Evolutionary conservation across 805 yeast species (phyloP).

Genomic region (Ogataea salicorniae): DNA sequence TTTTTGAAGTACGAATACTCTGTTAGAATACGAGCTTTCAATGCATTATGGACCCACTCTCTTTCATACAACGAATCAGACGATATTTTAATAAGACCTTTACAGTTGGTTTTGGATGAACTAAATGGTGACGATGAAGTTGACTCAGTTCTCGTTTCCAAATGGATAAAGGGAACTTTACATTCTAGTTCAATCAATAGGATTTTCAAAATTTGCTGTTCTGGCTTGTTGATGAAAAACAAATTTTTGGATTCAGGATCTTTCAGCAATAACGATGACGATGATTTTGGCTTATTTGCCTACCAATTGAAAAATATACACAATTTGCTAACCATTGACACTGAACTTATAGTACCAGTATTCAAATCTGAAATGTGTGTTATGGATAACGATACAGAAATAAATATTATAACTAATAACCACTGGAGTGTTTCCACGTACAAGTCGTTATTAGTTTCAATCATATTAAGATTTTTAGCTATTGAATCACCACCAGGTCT

Average conservation of each 20-base stretch:
- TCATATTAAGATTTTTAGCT: constrained; percentile 43
- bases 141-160: constrained; percentile 36
- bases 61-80: constrained; percentile 43
- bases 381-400: constrained; percentile 40
- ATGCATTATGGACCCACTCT: constrained; percentile 72
- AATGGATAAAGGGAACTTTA: constrained; percentile 44
- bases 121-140: constrained; percentile 40
- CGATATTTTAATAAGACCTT: constrained; percentile 51
- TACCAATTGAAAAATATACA: constrained; percentile 55
- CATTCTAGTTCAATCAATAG: constrained; percentile 54
- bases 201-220: constrained; percentile 51
- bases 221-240: constrained; percentile 46
- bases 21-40: constrained; percentile 49
- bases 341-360: constrained; percentile 37
- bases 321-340: constrained; percentile 46
- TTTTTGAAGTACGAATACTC: constrained; percentile 39
- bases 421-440: constrained; percentile 56
- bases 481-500: constrained; percentile 17
- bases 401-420: constrained; percentile 37
- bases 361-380: constrained; percentile 57
- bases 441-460: constrained; percentile 46
- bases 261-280: constrained; percentile 33
- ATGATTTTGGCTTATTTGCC: constrained; percentile 59
- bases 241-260: constrained; percentile 22
- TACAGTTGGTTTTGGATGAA: constrained; percentile 65